Percentiles rank a stretch among this genome's conserved stretches.
These are phyloP conservation scores for Leccinum subtestaceum DNA, from an alignment of 768 basidiomycete genomes.

Conservation along the genomic window DNA sequence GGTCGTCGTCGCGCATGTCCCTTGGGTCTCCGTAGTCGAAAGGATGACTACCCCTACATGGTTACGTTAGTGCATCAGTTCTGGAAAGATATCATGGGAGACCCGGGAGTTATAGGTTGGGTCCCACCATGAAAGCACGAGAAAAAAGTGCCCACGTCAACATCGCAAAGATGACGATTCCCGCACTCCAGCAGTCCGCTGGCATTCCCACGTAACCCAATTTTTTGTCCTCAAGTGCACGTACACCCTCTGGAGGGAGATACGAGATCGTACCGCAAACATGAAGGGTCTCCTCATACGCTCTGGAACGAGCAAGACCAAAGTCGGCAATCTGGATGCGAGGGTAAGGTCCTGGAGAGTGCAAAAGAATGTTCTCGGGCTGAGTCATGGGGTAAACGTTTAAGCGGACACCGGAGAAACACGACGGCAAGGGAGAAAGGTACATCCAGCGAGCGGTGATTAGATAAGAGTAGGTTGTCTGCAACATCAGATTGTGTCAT, in stretches of 20 bases:
- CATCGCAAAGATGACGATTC: slow-evolving; percentile 81
- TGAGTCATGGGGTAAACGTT: slow-evolving; percentile 19
- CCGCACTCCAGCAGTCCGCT: slow-evolving; percentile 89
- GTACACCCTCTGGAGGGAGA: slow-evolving; percentile 80
- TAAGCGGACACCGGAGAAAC: background rate
- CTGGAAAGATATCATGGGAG: background rate
- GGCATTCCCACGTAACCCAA: slow-evolving; percentile 78
- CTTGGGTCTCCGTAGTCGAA: slow-evolving; percentile 57
- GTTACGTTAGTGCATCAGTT: slow-evolving; percentile 8
- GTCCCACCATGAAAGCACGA: background rate
- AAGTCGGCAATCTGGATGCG: slow-evolving; percentile 85
- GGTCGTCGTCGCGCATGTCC: slow-evolving; percentile 14
- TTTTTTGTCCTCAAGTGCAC: slow-evolving; percentile 72
- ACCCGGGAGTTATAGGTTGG: background rate
- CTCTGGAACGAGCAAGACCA: slow-evolving; percentile 74
- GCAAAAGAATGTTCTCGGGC: slow-evolving; percentile 84
- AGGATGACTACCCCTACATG: slow-evolving; percentile 65
- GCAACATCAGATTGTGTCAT: background rate
- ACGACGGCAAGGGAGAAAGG: background rate
- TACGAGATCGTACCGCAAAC: slow-evolving; percentile 88
- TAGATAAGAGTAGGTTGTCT: background rate
- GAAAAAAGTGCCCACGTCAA: slow-evolving; percentile 54
- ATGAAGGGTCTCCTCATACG: slow-evolving; percentile 79
- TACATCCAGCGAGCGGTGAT: background rate
- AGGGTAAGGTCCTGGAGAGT: slow-evolving; percentile 80